Evolutionary conservation across 768 basidiomycete genomes (phyloP).

Genomic region (Imleria badia): DNA sequence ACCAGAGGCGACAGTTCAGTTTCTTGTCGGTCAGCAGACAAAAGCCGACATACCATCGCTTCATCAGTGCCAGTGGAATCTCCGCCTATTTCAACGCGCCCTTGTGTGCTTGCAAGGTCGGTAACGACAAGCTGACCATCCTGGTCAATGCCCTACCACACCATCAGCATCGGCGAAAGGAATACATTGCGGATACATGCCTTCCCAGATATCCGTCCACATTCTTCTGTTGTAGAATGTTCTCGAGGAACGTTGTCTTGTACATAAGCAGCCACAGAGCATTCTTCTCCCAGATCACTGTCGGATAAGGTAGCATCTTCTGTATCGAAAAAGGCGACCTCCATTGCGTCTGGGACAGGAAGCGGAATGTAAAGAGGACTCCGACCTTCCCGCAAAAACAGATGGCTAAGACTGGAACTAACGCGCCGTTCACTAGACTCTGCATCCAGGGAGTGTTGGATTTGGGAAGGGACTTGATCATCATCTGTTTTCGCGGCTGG

Average conservation of each 20-base stretch:
- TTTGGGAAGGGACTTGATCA: background rate
- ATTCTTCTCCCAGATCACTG: background rate
- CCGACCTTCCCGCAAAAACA: background rate
- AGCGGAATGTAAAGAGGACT: slow-evolving; percentile 10
- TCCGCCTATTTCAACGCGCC: background rate
- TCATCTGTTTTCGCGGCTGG: background rate
- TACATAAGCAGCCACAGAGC: background rate
- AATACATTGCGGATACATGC: background rate
- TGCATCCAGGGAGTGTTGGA: background rate
- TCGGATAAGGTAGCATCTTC: background rate
- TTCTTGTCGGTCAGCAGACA: background rate
- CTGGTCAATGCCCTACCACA: background rate
- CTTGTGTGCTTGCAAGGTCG: background rate
- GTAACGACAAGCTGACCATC: background rate
- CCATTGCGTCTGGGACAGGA: slow-evolving; percentile 14
- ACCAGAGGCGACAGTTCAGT: background rate
- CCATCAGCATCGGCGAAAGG: background rate
- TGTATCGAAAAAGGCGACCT: slow-evolving; percentile 18
- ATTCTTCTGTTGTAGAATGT: background rate
- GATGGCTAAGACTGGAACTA: background rate
- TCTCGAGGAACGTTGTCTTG: background rate
- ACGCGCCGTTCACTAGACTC: background rate
- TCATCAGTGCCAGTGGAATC: background rate
- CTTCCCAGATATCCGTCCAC: background rate
- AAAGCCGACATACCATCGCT: slow-evolving; percentile 7